Conservation (phyloP, 2,329 filamentous ascomycete genomes). For the Alternaria rosae region DNA sequence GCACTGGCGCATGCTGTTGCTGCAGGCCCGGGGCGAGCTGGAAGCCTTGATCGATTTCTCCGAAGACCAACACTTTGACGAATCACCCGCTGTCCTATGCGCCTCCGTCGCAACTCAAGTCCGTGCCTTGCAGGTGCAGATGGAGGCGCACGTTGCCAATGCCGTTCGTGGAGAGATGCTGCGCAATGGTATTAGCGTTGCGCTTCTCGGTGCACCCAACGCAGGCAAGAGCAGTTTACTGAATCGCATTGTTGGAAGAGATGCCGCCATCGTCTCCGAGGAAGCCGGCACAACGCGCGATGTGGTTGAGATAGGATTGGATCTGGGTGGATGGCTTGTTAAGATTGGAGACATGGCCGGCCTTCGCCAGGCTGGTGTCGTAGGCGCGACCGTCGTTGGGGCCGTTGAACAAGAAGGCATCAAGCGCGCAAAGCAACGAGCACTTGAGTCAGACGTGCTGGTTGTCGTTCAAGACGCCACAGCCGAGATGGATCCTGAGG, state of each 20-base stretch:
- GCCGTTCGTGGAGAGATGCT: slow-evolving; percentile 84
- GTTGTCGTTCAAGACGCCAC: slow-evolving; percentile 74
- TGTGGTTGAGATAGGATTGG: slow-evolving; percentile 88
- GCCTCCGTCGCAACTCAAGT: slow-evolving; percentile 73
- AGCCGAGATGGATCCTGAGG: slow-evolving; percentile 71
- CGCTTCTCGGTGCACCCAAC: slow-evolving; percentile 89
- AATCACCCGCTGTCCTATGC: slow-evolving; percentile 77
- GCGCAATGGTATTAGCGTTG: slow-evolving; percentile 82
- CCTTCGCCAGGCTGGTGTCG: slow-evolving; percentile 64
- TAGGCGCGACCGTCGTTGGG: slow-evolving; percentile 62
- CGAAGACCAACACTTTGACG: slow-evolving; percentile 97
- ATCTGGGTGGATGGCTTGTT: slow-evolving; percentile 88
- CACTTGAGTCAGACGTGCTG: slow-evolving; percentile 83
- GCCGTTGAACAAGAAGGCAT: slow-evolving; percentile 90
- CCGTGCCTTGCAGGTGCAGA: slow-evolving; percentile 64
- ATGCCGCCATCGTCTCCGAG: slow-evolving; percentile 92
- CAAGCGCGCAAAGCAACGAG: slow-evolving; percentile 80
- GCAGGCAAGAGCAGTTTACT: slow-evolving; percentile 94
- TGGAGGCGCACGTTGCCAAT: slow-evolving; percentile 75
- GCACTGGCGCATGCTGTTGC: slow-evolving; percentile 75
- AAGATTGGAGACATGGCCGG: slow-evolving; percentile 97
- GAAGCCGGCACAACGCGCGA: slow-evolving; percentile 95
- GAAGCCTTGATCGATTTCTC: slow-evolving; percentile 97
- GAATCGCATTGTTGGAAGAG: slow-evolving; percentile 86
- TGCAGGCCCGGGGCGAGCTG: slow-evolving; percentile 86